Base-by-base conservation (phyloP, 192 early-diverging fungal genomes). In the Anaeromyces robustus region DNA sequence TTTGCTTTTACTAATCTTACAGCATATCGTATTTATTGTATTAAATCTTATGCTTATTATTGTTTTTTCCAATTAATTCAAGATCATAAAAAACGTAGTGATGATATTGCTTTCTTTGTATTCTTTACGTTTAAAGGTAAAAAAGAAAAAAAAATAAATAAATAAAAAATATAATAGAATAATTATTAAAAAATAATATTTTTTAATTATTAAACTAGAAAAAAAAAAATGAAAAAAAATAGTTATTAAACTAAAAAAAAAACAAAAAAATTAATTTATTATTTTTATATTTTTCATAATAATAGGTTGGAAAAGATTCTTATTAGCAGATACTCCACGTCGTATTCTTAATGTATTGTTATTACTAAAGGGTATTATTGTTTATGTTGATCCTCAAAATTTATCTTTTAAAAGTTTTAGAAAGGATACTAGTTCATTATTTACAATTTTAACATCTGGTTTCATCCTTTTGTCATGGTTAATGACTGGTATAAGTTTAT, bases 71-170 rank as follows among this genome's bases (percentile, higher is more conserved):
- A 83, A 9, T 87, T 92, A 59, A 92, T 96, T 79, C 86, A 94
- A 77, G 86, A 88, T 77, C 89, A 90, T 4, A 89, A 84, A n/a
- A 93, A 88, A 84, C 79, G 80, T 13, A 87, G 86, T 29, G 95
- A 96, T 78, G 82, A 88, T 3, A 29, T 95, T 4, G 93, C 94
- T 12, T 95, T 95, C 82, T 95, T 89, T 86, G 92, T 94, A n/a
- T 96, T 93, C 82, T 95, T 95, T 84, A 87, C 88, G n/a, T 91
- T 95, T 80, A 91, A 93, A 85, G 92, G 94, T 92, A 87, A 79
- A 81, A 82, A 39, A 39, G 9, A 34, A 7, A 34, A 34, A 34
- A n/a, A n/a, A n/a, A n/a, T n/a, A n/a, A n/a, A n/a, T n/a, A n/a
- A n/a, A n/a, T n/a, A n/a, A n/a, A n/a, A n/a, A n/a, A n/a, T n/a